These are phyloP conservation scores for Eutrema heterophyllum DNA, from an alignment of 345 rosid species.

Conservation along the genomic window DNA sequence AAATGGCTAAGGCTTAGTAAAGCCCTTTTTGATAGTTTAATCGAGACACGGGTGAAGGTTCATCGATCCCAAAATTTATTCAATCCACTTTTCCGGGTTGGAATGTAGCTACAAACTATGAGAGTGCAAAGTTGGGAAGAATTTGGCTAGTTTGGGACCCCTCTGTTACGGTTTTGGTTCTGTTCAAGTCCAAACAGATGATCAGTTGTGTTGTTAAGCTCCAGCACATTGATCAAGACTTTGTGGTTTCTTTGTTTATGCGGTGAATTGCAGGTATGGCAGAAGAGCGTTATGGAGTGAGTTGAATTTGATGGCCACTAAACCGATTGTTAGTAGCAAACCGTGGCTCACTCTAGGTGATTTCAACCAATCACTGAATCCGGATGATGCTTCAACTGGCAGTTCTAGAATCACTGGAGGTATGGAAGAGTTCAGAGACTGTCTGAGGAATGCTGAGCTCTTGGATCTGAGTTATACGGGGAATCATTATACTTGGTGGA, in stretches of 20 bases:
- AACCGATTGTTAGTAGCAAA: neutral
- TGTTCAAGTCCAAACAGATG: neutral
- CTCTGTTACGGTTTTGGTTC: neutral
- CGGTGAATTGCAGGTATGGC: neutral
- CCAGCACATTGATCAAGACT: neutral
- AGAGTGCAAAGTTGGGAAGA: too few species aligned
- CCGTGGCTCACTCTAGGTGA: neutral
- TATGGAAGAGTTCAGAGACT: neutral
- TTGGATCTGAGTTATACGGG: neutral
- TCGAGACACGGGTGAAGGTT: too few species aligned
- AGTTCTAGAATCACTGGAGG: neutral
- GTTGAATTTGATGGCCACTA: rapidly evolving
- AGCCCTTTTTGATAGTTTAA: too few species aligned
- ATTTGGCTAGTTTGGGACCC: neutral
- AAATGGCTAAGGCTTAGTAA: too few species aligned
- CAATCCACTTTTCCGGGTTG: too few species aligned
- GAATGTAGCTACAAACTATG: too few species aligned
- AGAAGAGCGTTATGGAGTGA: neutral
- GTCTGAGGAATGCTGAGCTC: neutral
- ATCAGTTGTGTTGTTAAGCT: neutral
- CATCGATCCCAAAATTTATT: too few species aligned
- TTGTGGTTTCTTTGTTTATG: neutral
- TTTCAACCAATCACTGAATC: neutral
- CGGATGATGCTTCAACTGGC: neutral
- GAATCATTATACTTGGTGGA: neutral